Conservation (phyloP, 1,139 yeast genomes). For the Zygosaccharomyces pseudobailii region DNA sequence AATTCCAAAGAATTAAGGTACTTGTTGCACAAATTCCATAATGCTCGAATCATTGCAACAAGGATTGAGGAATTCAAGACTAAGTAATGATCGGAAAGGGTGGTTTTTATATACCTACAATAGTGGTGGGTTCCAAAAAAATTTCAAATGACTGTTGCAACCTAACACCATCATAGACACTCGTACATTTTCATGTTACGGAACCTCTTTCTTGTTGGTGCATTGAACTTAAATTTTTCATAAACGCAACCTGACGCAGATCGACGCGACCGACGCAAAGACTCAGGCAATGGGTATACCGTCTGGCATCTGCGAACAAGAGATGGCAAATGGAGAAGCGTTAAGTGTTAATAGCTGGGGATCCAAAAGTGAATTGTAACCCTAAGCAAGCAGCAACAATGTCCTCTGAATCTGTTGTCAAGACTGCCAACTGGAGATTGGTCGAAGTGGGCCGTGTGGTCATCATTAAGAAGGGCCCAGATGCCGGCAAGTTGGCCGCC, state of each 20-base stretch:
- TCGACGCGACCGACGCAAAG: slow-evolving; percentile 1
- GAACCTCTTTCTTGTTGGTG: not conserved
- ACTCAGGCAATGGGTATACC: slow-evolving; percentile 2
- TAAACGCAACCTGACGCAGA: not conserved
- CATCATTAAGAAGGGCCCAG: slow-evolving; percentile 70
- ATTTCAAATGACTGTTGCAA: not conserved
- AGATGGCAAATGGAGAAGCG: slow-evolving; percentile 2
- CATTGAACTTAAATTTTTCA: not conserved
- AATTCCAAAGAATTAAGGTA: not conserved
- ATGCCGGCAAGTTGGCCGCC: slow-evolving; percentile 80
- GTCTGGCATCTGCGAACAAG: slow-evolving; percentile 3
- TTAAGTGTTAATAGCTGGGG: not conserved
- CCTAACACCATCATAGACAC: not conserved
- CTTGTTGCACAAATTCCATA: slow-evolving; percentile 1
- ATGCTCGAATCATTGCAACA: not conserved
- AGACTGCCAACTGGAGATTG: slow-evolving; percentile 98
- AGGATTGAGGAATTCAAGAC: too few relatives aligned
- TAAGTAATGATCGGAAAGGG: too few relatives aligned
- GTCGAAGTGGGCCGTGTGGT: slow-evolving; percentile 99
- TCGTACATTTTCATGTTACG: not conserved
- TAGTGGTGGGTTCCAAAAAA: not conserved
- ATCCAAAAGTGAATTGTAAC: not conserved
- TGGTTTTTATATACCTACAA: too few relatives aligned
- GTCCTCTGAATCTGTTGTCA: slow-evolving; percentile 75
- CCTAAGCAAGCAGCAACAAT: slow-evolving; percentile 30